A percentile compares a stretch with the other conserved stretches of the same genome.
Conservation (phyloP, 345 rosid genomes). For the Salix purpurea region DNA sequence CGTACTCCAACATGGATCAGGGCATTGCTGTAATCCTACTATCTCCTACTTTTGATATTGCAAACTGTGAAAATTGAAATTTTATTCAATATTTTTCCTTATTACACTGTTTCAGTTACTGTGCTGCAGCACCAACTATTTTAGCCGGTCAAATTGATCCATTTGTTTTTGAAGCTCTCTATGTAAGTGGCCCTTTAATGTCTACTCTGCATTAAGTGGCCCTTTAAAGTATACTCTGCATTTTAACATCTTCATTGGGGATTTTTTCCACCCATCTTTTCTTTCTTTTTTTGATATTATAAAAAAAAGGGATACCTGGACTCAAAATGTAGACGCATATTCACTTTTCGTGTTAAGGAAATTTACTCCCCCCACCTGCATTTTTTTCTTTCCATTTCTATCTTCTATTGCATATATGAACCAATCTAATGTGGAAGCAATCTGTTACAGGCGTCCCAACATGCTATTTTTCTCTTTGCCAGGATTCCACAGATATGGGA, state of each 20-base stretch:
- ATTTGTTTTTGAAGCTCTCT: constrained; percentile 81
- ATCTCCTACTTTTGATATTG: not conserved
- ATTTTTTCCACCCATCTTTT: not conserved
- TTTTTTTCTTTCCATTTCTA: not conserved
- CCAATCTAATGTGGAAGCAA: not conserved
- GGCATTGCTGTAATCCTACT: constrained; percentile 63
- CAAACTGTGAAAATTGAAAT: constrained; percentile 1
- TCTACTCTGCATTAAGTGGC: constrained; percentile 34
- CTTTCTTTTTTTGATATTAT: not conserved
- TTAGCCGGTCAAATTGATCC: constrained; percentile 82
- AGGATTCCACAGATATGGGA: constrained; percentile 93
- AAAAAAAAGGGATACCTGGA: no score
- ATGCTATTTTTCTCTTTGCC: constrained; percentile 85
- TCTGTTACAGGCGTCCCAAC: constrained; percentile 80
- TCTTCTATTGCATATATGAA: not conserved
- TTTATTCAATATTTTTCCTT: constrained; percentile 23
- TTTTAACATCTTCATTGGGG: not conserved
- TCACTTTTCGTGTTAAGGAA: not conserved
- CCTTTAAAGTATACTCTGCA: not conserved
- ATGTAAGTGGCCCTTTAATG: constrained; percentile 43
- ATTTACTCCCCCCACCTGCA: not conserved
- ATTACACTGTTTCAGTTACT: constrained; percentile 51
- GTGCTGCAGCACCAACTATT: constrained; percentile 76
- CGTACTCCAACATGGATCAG: constrained; percentile 47
- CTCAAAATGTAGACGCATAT: no score